Evolutionary conservation across 2,329 filamentous ascomycete species (phyloP).

Genomic region (Colletotrichum noveboracense): DNA sequence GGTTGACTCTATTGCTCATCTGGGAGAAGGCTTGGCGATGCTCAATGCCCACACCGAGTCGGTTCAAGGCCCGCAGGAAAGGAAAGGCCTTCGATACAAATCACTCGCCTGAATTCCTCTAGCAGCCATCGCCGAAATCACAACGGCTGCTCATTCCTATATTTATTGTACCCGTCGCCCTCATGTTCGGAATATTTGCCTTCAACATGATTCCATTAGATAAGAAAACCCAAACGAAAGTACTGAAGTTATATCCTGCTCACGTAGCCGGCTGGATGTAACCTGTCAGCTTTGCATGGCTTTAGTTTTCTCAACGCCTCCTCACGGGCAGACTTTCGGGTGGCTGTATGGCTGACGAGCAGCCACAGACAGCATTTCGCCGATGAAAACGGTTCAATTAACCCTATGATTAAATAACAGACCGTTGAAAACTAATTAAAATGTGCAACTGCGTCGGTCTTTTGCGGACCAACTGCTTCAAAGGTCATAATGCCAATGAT

Average conservation of each 20-base stretch:
- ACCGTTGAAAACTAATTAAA: neutral
- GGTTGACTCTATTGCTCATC: neutral
- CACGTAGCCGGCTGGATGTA: neutral
- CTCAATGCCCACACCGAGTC: no score
- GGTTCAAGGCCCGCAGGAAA: rapidly evolving
- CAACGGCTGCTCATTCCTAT: neutral
- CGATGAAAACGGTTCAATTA: rapidly evolving
- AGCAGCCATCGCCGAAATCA: neutral
- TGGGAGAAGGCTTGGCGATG: neutral
- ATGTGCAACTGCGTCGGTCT: neutral
- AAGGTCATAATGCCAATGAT: neutral
- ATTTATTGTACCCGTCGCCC: neutral
- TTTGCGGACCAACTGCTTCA: neutral
- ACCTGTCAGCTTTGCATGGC: neutral
- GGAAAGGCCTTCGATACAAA: no score
- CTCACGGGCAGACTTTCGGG: neutral
- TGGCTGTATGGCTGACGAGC: neutral
- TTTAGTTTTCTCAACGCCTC: neutral
- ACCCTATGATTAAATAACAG: neutral
- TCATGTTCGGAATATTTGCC: neutral
- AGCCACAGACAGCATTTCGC: neutral
- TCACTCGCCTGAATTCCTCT: neutral
- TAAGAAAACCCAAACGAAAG: rapidly evolving
- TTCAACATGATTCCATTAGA: neutral
- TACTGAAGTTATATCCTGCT: neutral